Evolutionary conservation across 2,329 filamentous ascomycete species (phyloP).

Genomic region (Aspergillus uvarum): DNA sequence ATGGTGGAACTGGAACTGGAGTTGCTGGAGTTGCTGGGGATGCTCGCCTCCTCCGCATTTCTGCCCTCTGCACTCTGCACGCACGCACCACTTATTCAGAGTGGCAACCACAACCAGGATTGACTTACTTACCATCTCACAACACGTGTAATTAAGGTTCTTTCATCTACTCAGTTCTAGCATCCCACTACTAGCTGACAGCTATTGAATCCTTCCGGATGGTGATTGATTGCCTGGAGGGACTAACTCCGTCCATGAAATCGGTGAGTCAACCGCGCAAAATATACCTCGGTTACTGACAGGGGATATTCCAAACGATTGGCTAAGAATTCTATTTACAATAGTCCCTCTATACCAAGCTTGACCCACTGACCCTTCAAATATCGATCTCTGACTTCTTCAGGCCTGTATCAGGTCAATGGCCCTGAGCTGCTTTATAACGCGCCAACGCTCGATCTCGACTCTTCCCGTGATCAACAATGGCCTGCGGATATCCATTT

Average conservation of each 20-base stretch:
- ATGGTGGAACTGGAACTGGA: conserved; percentile 4
- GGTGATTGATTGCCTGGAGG: neutral
- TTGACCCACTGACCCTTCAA: neutral
- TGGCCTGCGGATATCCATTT: conserved; percentile 69
- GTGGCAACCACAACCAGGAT: neutral
- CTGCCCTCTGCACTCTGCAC: neutral
- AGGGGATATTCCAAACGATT: neutral
- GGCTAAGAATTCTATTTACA: neutral
- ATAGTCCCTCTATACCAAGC: neutral
- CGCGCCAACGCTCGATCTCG: conserved; percentile 66
- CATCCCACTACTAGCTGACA: neutral
- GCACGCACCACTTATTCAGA: neutral
- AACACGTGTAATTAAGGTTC: no score
- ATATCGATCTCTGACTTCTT: neutral
- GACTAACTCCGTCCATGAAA: neutral
- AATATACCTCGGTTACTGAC: neutral
- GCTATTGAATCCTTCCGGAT: neutral
- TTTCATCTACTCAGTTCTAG: no score
- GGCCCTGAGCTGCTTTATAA: conserved; percentile 62
- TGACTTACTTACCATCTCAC: no score
- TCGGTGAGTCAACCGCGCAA: neutral
- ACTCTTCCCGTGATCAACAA: conserved; percentile 71
- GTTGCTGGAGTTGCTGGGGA: no score
- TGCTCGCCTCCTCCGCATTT: no score
- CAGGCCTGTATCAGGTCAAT: neutral